A percentile compares a stretch with the other conserved stretches of the same genome.
These are phyloP conservation scores for Sesbania bispinosa DNA, from an alignment of 306 rosid species.

Conservation along the genomic window DNA sequence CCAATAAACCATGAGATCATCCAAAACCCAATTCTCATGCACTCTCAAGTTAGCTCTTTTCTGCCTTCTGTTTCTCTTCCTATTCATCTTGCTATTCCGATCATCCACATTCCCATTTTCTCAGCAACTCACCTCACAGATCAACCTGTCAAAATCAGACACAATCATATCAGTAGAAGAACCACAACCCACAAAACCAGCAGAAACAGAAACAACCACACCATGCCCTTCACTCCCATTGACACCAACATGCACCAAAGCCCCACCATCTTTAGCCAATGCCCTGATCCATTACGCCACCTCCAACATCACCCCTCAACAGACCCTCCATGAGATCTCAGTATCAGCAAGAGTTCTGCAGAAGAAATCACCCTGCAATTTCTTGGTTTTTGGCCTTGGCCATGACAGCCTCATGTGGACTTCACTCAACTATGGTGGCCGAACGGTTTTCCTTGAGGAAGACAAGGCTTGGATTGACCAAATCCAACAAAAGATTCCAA, in stretches of 20 bases:
- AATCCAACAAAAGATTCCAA: conserved; percentile 44
- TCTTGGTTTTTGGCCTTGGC: conserved; percentile 84
- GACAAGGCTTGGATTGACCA: conserved; percentile 72
- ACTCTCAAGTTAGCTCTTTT: conserved; percentile 53
- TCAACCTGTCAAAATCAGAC: conserved; percentile 42
- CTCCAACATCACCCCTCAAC: conserved; percentile 85
- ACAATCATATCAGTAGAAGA: conserved; percentile 12
- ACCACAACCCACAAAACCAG: not conserved
- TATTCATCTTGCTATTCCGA: conserved; percentile 46
- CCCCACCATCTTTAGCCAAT: conserved; percentile 64
- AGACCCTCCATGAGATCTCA: conserved; percentile 65
- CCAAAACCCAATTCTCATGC: conserved; percentile 35
- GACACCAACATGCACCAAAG: conserved; percentile 55
- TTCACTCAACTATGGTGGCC: conserved; percentile 79
- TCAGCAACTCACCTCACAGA: conserved; percentile 30
- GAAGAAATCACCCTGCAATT: conserved; percentile 81
- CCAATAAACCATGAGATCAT: conserved; percentile 31
- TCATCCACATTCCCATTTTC: conserved; percentile 46
- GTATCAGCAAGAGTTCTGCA: conserved; percentile 61
- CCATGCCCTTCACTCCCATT: conserved; percentile 36
- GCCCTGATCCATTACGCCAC: conserved; percentile 85
- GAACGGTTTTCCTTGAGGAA: conserved; percentile 85
- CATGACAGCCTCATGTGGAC: conserved; percentile 96
- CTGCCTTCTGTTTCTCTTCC: conserved; percentile 32
- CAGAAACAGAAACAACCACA: not conserved